Base-by-base conservation (phyloP, 2,329 filamentous ascomycete genomes). In the Venturia nashicola region DNA sequence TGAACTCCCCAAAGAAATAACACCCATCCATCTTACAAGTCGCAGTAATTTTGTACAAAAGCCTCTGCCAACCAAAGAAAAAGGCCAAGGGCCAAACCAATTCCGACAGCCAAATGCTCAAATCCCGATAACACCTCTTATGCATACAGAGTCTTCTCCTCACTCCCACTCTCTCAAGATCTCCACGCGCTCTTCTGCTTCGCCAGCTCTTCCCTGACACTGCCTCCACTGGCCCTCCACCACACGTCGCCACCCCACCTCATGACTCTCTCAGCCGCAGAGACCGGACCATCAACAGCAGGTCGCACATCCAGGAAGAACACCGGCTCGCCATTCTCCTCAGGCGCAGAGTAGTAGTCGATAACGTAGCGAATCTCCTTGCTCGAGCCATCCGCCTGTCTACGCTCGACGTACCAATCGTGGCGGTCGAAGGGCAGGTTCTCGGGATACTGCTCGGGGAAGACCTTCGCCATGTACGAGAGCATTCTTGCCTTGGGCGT, bases 271-370 rank as follows among this genome's bases (percentile, higher is more conserved):
- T 97, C 94, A 3, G 86, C 84, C 0, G 91, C 89, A 36, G 87
- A 87, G 0, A 84, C 87, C 3, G 91, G 91, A 0, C 90, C 90
- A 74, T 89, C 86, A 54, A 96, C 77, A 4, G 94, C 94, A 1
- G 94, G 94, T 67, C 94, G 83, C 20, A 99, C 94, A 72, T 99
- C 94, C 63, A 99, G 84, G 74, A 87, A 97, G 78, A 99, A 99
- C 6, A 97, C 91, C 2, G 94, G 93, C 73, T 97, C 91, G 39
- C 92, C 94, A 0, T 85, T 89, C 2, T 87, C 84, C 71, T 95
- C 91, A 0, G 89, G 87, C 32, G 86, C 93, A 42, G 88, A 87
- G 76, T 97, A 97, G 76, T 96, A 97, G 75, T 99, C 94, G 73
- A 99, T 99, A 64, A 99, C 86, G 74, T 99, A 99, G 70, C 94